phyloP scores from a whole-genome alignment of 306 rosid genomes.

The Vigna hirtella region DNA sequence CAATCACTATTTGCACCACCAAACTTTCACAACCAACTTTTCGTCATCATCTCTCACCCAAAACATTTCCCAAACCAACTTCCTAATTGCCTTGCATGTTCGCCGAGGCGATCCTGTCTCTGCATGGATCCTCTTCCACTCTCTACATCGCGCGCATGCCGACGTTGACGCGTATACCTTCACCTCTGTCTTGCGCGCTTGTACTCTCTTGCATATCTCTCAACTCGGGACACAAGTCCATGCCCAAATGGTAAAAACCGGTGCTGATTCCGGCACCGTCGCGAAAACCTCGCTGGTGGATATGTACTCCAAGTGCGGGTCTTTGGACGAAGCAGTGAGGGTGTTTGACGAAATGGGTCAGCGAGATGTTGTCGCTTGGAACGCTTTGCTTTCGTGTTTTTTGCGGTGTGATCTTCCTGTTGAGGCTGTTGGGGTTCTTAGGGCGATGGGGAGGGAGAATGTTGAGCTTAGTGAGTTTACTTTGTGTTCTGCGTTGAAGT shows the following conservation, averaged over 20 bases:
- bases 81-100: constrained; percentile 50
- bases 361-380: constrained; percentile 73
- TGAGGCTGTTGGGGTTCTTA: constrained; percentile 56
- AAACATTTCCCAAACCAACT: constrained; percentile 51
- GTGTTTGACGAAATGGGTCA: constrained; percentile 66
- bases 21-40: neutral
- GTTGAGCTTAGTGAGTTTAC: constrained; percentile 64
- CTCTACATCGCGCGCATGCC: constrained; percentile 45
- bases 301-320: constrained; percentile 63
- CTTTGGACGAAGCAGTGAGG: constrained; percentile 45
- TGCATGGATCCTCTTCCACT: constrained; percentile 55
- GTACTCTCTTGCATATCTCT: constrained; percentile 43
- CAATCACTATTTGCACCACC: neutral
- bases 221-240: constrained; percentile 59
- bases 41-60: neutral
- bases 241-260: constrained; percentile 55
- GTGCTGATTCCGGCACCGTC: constrained; percentile 54
- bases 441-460: constrained; percentile 59
- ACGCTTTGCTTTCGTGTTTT: constrained; percentile 58
- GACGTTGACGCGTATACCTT: constrained; percentile 55
- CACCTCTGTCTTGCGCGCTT: constrained; percentile 58
- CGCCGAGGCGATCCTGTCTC: constrained; percentile 45
- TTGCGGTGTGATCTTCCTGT: constrained; percentile 52
- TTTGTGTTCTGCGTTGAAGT: constrained; percentile 68
- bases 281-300: constrained; percentile 61